These are phyloP conservation scores for Chlorella sp. DNA, from an alignment of 139 green algal genomes.

Conservation along the genomic window DNA sequence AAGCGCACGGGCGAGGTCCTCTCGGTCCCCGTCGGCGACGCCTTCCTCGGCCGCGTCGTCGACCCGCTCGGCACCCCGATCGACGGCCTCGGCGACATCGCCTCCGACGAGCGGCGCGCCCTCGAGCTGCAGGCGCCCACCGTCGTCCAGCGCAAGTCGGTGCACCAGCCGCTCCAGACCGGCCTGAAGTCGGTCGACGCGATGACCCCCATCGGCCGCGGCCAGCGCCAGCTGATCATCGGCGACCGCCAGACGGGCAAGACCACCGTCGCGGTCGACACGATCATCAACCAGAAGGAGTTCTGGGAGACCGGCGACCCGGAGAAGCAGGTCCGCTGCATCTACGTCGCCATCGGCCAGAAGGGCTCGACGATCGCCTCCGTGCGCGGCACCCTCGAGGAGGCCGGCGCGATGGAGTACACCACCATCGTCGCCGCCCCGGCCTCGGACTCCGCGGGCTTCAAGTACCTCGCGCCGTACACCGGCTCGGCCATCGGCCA, in stretches of 20 bases:
- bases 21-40: constrained; percentile 79
- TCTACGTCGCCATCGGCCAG: constrained; percentile 86
- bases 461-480: constrained; percentile 88
- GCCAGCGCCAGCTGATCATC: constrained; percentile 90
- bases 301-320: constrained; percentile 22
- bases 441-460: constrained; percentile 77
- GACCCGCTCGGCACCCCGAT: constrained; percentile 83
- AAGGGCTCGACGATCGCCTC: constrained; percentile 84
- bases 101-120: constrained; percentile 48
- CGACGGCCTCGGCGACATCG: constrained; percentile 77
- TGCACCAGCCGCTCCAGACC: constrained; percentile 56
- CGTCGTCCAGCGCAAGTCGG: constrained; percentile 51
- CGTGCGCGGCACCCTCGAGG: constrained; percentile 35
- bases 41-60: constrained; percentile 77
- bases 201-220: constrained; percentile 83
- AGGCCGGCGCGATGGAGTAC: constrained; percentile 59
- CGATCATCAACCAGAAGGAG: constrained; percentile 72
- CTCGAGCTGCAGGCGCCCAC: constrained; percentile 80
- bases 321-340: constrained; percentile 77
- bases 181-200: constrained; percentile 75
- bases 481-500: constrained; percentile 74
- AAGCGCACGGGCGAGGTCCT: constrained; percentile 87
- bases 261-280: constrained; percentile 85
- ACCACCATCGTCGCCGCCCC: constrained; percentile 83
- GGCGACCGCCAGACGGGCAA: constrained; percentile 90